Base-by-base conservation (phyloP, 495 filamentous ascomycete species). In the Xylaria acuta region DNA sequence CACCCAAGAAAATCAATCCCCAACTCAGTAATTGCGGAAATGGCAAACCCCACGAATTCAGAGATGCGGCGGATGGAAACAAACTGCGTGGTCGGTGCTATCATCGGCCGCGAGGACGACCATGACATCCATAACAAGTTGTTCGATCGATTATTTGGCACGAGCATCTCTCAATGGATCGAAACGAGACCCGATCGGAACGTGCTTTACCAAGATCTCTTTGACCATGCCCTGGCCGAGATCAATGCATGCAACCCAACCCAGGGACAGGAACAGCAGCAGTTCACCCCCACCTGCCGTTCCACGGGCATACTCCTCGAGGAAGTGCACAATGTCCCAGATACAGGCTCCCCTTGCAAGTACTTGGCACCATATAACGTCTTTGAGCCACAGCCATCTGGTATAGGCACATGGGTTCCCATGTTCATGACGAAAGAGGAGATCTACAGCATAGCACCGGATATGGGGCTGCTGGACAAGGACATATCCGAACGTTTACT, bases 351-450 rank as follows among this genome's bases (percentile, higher is more conserved):
- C n/a, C n/a, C 59, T 2, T 63, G 36, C 36, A 41, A 63, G n/a
- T 63, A 63, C n/a, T 6, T 59, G 20, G 59, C 20, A 64, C 38
- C 40, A 47, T 45, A 45, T 25, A 63, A 41, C 9, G 34, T 4
- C 38, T 43, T 64, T 40, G 62, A 45, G 22, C 34, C 38, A 1
- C 40, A 32, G 1, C 25, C n/a, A 32, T 1, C n/a, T 7, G 62
- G n/a, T 14, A 4, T 45, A 30, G 40, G 38, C 25, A 20, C 25
- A 30, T 45, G 62, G 62, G 62, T 32, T 20, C 22, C 14, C 40
- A 64, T 45, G 36, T 45, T 64, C 25, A 47, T 64, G 62, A 47
- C 20, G 2, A n/a, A 45, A 27, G 40, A 43, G 5, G 62, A 64
- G 38, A 32, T 45, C 22, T 32, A 32, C 41, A 18, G 11, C 12